These are phyloP conservation scores for Verticillium klebahnii DNA, from an alignment of 2,329 filamentous ascomycete species.

Conservation along the genomic window DNA sequence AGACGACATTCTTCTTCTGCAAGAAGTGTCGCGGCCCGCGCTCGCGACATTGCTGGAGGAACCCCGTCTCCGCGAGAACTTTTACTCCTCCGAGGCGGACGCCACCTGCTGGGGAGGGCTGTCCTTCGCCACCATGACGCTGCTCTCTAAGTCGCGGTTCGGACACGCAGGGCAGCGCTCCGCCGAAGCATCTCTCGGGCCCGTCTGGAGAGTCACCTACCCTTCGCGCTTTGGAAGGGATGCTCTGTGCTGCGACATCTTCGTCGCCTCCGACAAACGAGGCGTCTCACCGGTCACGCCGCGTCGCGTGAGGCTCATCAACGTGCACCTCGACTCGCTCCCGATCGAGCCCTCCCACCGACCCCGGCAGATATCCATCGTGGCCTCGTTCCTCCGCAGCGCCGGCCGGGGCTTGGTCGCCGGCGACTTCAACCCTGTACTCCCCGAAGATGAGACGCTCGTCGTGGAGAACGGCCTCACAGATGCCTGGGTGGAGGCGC, in stretches of 20 bases:
- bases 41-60: constrained; percentile 18
- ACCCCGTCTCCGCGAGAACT: constrained; percentile 19
- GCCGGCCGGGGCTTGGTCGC: constrained; percentile 26
- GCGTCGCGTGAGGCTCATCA: constrained; percentile 24
- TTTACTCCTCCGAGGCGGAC: constrained; percentile 25
- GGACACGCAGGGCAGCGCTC: constrained; percentile 4
- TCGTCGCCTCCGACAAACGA: constrained; percentile 8
- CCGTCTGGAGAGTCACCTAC: constrained; percentile 24
- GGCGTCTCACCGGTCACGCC: background rate
- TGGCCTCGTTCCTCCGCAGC: constrained; percentile 18
- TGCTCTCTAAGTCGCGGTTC: constrained; percentile 21
- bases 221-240: constrained; percentile 25
- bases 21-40: constrained; percentile 24
- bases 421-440: constrained; percentile 34
- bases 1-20: constrained; percentile 15
- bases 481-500: constrained; percentile 28
- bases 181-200: constrained; percentile 16
- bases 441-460: constrained; percentile 25
- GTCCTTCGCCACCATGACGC: constrained; percentile 20
- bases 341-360: constrained; percentile 20
- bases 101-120: constrained; percentile 14
- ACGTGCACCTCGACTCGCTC: constrained; percentile 34
- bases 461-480: constrained; percentile 24
- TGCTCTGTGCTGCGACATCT: constrained; percentile 30
- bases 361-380: constrained; percentile 22